phyloP scores from a whole-genome alignment of 2,329 filamentous ascomycete species.

The Fusarium virguliforme region DNA sequence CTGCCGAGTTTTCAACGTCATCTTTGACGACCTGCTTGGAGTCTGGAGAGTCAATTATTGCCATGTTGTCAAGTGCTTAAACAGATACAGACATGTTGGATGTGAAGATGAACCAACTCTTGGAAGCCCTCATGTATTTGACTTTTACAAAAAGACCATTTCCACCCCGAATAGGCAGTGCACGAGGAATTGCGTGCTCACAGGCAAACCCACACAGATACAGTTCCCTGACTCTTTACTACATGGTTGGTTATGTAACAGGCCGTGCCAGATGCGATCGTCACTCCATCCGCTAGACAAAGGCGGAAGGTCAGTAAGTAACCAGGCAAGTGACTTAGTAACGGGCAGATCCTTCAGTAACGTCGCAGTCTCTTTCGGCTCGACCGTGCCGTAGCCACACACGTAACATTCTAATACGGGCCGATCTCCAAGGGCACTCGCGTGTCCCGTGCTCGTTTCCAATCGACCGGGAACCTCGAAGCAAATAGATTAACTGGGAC shows the following conservation, averaged over 20 bases:
- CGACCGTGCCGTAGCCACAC: slow-evolving; percentile 22
- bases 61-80: not conserved
- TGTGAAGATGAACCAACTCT: not conserved
- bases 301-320: slow-evolving; percentile 23
- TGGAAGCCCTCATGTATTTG: slow-evolving; percentile 19
- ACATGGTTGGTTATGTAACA: slow-evolving; percentile 13
- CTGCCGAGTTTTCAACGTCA: slow-evolving; percentile 42
- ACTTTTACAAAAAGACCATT: slow-evolving; percentile 11
- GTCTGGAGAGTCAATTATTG: slow-evolving; percentile 19
- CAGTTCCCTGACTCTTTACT: slow-evolving; percentile 10
- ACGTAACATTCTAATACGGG: not conserved
- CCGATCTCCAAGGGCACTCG: not conserved
- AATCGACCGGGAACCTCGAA: slow-evolving; percentile 6
- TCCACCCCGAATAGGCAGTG: slow-evolving; percentile 21
- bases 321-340: not conserved
- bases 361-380: slow-evolving; percentile 26
- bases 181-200: slow-evolving; percentile 52
- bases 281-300: slow-evolving; percentile 28
- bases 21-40: slow-evolving; percentile 40
- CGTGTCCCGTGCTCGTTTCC: slow-evolving; percentile 3
- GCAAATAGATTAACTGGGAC: slow-evolving; percentile 11
- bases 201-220: slow-evolving; percentile 41
- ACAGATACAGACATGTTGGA: not conserved
- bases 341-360: slow-evolving; percentile 7
- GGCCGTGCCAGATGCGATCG: slow-evolving; percentile 29